These are phyloP conservation scores for Euphorbia tirucalli DNA, from an alignment of 345 rosid genomes.

Conservation along the genomic window DNA sequence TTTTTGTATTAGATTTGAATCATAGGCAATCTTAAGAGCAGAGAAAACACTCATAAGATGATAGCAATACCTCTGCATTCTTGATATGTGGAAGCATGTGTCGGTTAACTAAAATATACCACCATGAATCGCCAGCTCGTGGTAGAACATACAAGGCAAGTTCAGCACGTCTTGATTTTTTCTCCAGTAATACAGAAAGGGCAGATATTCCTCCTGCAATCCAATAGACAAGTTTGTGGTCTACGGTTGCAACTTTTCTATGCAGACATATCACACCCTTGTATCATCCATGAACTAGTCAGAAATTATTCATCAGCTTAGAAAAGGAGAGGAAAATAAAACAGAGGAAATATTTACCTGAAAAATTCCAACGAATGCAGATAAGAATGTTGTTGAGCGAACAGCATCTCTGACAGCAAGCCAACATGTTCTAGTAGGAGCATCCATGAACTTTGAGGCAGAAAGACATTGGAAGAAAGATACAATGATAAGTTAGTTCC, in stretches of 20 bases:
- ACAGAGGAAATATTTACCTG: conserved; percentile 53
- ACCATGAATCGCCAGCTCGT: conserved; percentile 91
- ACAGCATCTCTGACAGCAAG: conserved; percentile 81
- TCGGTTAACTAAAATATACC: conserved; percentile 86
- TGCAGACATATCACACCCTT: conserved; percentile 90
- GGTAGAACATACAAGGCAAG: conserved; percentile 98
- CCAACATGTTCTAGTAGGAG: conserved; percentile 88
- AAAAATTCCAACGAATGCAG: conserved; percentile 97
- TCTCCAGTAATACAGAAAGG: conserved; percentile 88
- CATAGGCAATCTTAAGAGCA: too few relatives aligned
- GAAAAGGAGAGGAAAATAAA: conserved; percentile 6
- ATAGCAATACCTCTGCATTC: conserved; percentile 77
- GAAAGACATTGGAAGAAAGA: conserved; percentile 17
- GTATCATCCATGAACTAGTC: conserved; percentile 25
- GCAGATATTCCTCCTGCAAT: conserved; percentile 86
- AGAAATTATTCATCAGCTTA: conserved; percentile 17
- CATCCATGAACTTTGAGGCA: conserved; percentile 71
- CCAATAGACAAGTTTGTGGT: conserved; percentile 98
- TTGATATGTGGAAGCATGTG: conserved; percentile 81
- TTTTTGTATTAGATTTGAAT: too few relatives aligned
- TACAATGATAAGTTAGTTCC: conserved; percentile 12
- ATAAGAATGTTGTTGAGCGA: conserved; percentile 88
- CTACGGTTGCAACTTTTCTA: conserved; percentile 73
- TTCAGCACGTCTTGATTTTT: conserved; percentile 90
- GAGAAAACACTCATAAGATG: neutral